Conservation (phyloP, 768 basidiomycete species). For the Dioszegia hungarica region DNA sequence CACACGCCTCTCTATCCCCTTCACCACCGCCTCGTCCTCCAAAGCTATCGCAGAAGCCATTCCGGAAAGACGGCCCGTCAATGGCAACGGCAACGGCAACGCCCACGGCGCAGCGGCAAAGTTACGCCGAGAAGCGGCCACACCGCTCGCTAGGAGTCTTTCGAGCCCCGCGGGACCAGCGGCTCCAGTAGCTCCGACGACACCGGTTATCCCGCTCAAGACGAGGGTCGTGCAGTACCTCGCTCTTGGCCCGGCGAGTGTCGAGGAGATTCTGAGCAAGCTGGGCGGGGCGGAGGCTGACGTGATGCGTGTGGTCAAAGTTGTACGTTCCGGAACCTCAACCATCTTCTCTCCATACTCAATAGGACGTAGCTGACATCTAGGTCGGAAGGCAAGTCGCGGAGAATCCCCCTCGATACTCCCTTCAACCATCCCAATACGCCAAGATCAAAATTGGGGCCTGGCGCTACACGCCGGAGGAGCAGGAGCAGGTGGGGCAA, state of each 20-base stretch:
- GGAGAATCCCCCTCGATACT: slow-evolving; percentile 16
- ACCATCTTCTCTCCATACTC: not conserved
- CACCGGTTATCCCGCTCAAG: slow-evolving; percentile 31
- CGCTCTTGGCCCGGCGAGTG: slow-evolving; percentile 29
- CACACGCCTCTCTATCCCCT: slow-evolving; percentile 29
- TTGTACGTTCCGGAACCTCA: too few species aligned
- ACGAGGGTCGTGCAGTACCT: slow-evolving; percentile 41
- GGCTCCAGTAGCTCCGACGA: not conserved
- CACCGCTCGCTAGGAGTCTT: not conserved
- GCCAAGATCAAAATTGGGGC: slow-evolving; percentile 36
- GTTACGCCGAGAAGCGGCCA: not conserved
- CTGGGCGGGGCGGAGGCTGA: slow-evolving; percentile 35
- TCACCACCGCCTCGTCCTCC: slow-evolving; percentile 5
- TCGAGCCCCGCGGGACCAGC: not conserved
- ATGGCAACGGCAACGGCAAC: not conserved
- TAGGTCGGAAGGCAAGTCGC: slow-evolving; percentile 25
- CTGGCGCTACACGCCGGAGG: slow-evolving; percentile 34
- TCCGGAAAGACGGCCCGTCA: slow-evolving; percentile 14
- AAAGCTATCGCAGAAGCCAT: not conserved
- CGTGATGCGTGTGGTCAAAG: slow-evolving; percentile 38
- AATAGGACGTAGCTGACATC: not conserved
- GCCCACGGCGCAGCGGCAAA: not conserved
- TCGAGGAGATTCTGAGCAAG: slow-evolving; percentile 20
- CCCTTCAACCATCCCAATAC: slow-evolving; percentile 35
- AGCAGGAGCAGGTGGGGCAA: slow-evolving; percentile 18